phyloP scores from a whole-genome alignment of 1,284 basidiomycete species.

The Ganoderma lingzhi region DNA sequence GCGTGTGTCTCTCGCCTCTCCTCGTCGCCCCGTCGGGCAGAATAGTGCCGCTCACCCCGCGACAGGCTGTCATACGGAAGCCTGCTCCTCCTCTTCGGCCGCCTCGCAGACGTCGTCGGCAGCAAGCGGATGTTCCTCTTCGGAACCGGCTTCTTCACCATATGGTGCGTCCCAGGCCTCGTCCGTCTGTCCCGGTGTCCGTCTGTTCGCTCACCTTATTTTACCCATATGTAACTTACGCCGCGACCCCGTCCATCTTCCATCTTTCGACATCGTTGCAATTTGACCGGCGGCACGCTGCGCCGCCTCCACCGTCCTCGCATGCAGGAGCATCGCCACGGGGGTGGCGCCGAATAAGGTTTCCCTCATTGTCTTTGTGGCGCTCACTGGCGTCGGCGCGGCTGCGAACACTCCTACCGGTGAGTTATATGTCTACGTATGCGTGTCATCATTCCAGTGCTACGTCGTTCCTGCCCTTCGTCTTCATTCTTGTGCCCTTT shows the following conservation, averaged over 20 bases:
- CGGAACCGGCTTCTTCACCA: conserved; percentile 44
- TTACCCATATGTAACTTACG: background rate
- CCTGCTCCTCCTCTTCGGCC: conserved; percentile 44
- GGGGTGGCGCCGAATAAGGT: conserved; percentile 39
- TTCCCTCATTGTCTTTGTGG: conserved; percentile 43
- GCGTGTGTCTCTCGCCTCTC: conserved; percentile 30
- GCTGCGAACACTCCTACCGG: conserved; percentile 28
- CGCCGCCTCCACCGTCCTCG: background rate
- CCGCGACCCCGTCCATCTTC: background rate
- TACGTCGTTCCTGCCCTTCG: no score
- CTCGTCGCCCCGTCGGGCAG: background rate
- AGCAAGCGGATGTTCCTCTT: conserved; percentile 46
- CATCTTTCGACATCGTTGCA: background rate
- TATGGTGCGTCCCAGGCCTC: conserved; percentile 35
- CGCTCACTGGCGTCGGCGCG: conserved; percentile 44
- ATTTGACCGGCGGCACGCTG: background rate
- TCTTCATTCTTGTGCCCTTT: background rate
- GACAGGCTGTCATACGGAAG: conserved; percentile 44
- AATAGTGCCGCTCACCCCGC: conserved; percentile 30
- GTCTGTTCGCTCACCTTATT: no score
- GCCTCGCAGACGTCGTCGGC: conserved; percentile 50
- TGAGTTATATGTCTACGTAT: conserved; percentile 1
- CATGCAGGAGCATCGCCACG: conserved; percentile 43
- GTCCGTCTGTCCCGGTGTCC: no score
- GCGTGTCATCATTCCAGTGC: background rate